These are phyloP conservation scores for Multifurca ochricompacta DNA, from an alignment of 768 basidiomycete species.

Conservation along the genomic window DNA sequence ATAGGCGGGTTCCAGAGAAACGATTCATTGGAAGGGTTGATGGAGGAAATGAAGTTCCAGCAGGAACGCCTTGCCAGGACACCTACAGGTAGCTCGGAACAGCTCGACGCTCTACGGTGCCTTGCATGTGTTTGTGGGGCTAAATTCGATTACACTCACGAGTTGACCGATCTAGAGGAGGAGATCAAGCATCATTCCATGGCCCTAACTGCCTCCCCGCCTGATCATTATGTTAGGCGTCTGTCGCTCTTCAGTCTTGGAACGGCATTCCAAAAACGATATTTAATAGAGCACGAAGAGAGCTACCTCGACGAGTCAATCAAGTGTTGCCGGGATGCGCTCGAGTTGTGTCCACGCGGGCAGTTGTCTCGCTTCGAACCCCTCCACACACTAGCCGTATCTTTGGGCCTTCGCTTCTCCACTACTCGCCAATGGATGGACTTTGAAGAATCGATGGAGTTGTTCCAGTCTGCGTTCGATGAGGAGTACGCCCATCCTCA, in stretches of 20 bases:
- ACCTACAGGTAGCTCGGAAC: background rate
- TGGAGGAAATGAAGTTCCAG: background rate
- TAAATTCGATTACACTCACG: background rate
- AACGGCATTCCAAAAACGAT: background rate
- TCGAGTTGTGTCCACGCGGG: constrained; percentile 1
- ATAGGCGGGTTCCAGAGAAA: constrained; percentile 2
- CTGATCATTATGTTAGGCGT: background rate
- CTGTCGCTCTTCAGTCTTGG: constrained; percentile 1
- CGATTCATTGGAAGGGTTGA: background rate
- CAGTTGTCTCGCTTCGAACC: constrained; percentile 11
- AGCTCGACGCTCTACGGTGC: background rate
- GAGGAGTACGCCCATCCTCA: background rate
- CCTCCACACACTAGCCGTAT: background rate
- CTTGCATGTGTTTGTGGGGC: background rate
- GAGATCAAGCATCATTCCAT: background rate
- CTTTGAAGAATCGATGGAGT: constrained; percentile 2
- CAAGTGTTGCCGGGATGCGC: background rate
- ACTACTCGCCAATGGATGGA: background rate
- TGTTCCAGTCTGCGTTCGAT: background rate
- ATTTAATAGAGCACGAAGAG: background rate
- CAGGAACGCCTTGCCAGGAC: background rate
- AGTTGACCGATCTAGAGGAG: constrained; percentile 6
- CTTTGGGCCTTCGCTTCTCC: background rate
- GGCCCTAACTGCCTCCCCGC: constrained; percentile 4
- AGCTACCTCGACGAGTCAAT: background rate